These are phyloP conservation scores for Aspergillus conjunctus DNA, from an alignment of 495 filamentous ascomycete genomes.

Conservation along the genomic window DNA sequence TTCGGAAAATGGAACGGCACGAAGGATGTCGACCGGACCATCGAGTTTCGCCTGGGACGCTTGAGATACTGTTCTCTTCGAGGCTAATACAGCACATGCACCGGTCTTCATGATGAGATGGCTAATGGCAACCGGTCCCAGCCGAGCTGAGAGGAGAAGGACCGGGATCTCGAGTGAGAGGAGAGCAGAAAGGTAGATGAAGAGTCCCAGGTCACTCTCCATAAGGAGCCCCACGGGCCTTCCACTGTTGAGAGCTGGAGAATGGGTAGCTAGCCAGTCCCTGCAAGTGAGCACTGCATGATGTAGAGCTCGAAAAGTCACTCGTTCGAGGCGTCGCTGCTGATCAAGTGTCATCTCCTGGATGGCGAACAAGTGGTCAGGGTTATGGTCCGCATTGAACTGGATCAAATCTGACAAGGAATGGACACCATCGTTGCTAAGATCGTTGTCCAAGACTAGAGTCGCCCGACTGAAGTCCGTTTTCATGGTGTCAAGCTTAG, in stretches of 20 bases:
- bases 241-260: not conserved
- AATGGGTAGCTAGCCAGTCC: conserved; percentile 14
- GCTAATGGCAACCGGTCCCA: conserved; percentile 30
- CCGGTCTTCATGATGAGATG: conserved; percentile 29
- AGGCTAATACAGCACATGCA: conserved; percentile 26
- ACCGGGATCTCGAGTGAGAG: conserved; percentile 34
- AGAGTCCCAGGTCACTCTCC: conserved; percentile 37
- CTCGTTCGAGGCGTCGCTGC: not conserved
- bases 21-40: not conserved
- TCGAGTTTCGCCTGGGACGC: not conserved
- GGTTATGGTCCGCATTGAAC: conserved; percentile 29
- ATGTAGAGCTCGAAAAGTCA: conserved; percentile 19
- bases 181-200: conserved; percentile 33
- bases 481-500: not conserved
- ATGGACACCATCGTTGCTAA: not conserved
- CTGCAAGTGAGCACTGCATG: conserved; percentile 20
- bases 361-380: conserved; percentile 26
- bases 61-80: conserved; percentile 19
- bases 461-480: not conserved
- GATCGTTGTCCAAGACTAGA: not conserved
- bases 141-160: conserved; percentile 32
- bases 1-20: not conserved
- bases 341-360: conserved; percentile 23
- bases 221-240: conserved; percentile 35
- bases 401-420: conserved; percentile 24